Percentiles rank a stretch among this genome's conserved stretches.
These are phyloP conservation scores for Aspergillus fumigatus DNA, from an alignment of 2,329 filamentous ascomycete species.

Conservation along the genomic window DNA sequence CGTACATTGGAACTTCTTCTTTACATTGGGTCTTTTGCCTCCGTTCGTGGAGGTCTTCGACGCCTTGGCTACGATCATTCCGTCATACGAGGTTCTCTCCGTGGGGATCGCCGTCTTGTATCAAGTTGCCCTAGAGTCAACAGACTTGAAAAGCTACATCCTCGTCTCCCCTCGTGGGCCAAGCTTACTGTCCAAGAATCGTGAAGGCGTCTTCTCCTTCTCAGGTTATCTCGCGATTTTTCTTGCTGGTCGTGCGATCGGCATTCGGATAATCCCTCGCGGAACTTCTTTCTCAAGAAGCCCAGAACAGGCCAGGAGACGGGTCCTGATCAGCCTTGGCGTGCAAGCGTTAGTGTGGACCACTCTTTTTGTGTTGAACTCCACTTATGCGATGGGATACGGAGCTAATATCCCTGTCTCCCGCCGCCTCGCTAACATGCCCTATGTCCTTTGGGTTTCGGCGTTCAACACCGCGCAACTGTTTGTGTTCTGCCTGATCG, in stretches of 20 bases:
- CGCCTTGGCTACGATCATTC: constrained; percentile 62
- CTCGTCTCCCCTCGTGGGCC: constrained; percentile 70
- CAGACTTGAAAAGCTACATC: constrained; percentile 74
- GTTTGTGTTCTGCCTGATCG: constrained; percentile 69
- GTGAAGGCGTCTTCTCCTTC: constrained; percentile 94
- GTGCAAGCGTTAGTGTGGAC: constrained; percentile 66
- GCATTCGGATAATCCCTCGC: constrained; percentile 71
- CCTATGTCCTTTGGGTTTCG: constrained; percentile 89
- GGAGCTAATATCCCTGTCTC: constrained; percentile 66
- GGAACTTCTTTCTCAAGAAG: constrained; percentile 44
- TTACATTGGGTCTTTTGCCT: constrained; percentile 82
- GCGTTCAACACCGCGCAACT: constrained; percentile 87
- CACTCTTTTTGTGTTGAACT: constrained; percentile 64
- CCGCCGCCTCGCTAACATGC: constrained; percentile 83
- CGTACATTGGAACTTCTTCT: constrained; percentile 99
- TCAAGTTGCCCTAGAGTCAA: constrained; percentile 70
- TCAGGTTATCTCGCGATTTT: constrained; percentile 93
- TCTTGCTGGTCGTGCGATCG: constrained; percentile 78
- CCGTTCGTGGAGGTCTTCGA: constrained; percentile 85
- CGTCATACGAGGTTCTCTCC: constrained; percentile 72
- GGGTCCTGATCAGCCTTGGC: constrained; percentile 60
- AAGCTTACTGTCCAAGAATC: constrained; percentile 79
- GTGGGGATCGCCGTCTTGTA: constrained; percentile 66
- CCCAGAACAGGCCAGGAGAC: constrained; percentile 44
- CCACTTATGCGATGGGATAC: constrained; percentile 65